Evolutionary conservation across 208 protist species (phyloP), one percentile per base, ranked within the genome.

Genomic region (Phytomonas serpens): DNA sequence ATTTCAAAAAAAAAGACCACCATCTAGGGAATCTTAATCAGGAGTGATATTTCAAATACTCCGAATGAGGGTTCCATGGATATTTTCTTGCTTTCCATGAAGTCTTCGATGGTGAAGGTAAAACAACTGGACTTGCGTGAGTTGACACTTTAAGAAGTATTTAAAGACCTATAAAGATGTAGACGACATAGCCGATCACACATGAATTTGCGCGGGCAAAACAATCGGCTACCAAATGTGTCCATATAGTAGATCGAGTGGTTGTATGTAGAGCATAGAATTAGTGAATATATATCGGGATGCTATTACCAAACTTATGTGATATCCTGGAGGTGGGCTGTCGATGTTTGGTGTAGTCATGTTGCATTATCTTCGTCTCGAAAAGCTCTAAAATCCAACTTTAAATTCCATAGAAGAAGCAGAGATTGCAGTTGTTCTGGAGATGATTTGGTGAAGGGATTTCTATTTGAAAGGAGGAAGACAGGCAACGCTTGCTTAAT

Each of bases 91-190:
- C 47, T 19, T 57, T 57, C 13, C 47, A 57, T 27, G 16, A 27
- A 16, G 47, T 9, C 47, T 57, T 57, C 23, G 16, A 57, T 27
- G 47, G 47, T 23, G 19, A 57, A 57, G 23, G 13, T 19, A 57
- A 57, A 75, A 10, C 71, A 80, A 52, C 75, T 90, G 0, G 81
- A 87, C 69, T 34, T 84, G 73, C 79, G 81, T 13, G 84, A 93
- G 71, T 77, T 79, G 23, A 82, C 83, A 57, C 81, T 90, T 72
- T 80, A 93, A 74, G 83, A 85, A 40, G 80, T 81, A 6, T 71
- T 89, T 42, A 87, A 90, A 64, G 90, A 89, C 87, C 14, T 81
- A 79, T 4, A 63, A 51, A 29, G 84, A 93, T 67, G 81, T 82
- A 23, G 77, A 77, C 3, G 79, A 73, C 63, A 68, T 90, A 13